A percentile compares a stretch with the other conserved stretches of the same genome.
These are phyloP conservation scores for Termitomyces sp. DNA, from an alignment of 768 basidiomycete species.

Conservation along the genomic window DNA sequence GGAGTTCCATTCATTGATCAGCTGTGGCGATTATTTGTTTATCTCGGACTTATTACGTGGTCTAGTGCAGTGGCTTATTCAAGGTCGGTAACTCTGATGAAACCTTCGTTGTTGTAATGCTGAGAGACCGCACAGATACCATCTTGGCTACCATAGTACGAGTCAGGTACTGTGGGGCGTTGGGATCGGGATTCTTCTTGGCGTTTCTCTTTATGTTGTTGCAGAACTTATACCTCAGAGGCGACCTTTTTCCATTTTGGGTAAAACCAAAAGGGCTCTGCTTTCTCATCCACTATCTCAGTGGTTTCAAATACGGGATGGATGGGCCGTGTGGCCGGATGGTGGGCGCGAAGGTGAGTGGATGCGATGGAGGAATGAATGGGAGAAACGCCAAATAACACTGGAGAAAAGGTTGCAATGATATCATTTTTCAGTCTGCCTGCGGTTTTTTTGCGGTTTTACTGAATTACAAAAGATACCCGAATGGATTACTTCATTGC, in stretches of 20 bases:
- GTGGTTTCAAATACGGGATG: slow-evolving; percentile 73
- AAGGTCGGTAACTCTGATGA: slow-evolving; percentile 36
- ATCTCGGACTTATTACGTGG: slow-evolving; percentile 49
- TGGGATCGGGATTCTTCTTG: slow-evolving; percentile 53
- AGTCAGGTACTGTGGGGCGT: slow-evolving; percentile 74
- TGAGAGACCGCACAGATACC: slow-evolving; percentile 37
- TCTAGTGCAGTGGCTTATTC: slow-evolving; percentile 71
- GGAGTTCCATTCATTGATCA: slow-evolving; percentile 46
- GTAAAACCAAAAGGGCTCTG: slow-evolving; percentile 39
- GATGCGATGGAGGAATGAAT: slow-evolving; percentile 55
- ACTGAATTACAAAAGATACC: background rate
- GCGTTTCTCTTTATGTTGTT: slow-evolving; percentile 45
- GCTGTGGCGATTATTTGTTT: slow-evolving; percentile 41
- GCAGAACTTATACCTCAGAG: slow-evolving; percentile 53
- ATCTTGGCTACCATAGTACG: slow-evolving; percentile 70
- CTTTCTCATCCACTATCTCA: slow-evolving; percentile 49
- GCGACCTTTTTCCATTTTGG: slow-evolving; percentile 49
- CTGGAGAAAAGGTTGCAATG: slow-evolving; percentile 17
- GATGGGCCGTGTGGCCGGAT: slow-evolving; percentile 78
- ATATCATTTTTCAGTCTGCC: slow-evolving; percentile 1
- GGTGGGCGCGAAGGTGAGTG: slow-evolving; percentile 74
- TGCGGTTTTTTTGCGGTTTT: background rate
- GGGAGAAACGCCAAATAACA: slow-evolving; percentile 32
- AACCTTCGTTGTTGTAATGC: background rate
- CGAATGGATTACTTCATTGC: background rate